Evolutionary conservation across 176 grass and related monocot species (phyloP).

Genomic region (Zoysia pacifica): DNA sequence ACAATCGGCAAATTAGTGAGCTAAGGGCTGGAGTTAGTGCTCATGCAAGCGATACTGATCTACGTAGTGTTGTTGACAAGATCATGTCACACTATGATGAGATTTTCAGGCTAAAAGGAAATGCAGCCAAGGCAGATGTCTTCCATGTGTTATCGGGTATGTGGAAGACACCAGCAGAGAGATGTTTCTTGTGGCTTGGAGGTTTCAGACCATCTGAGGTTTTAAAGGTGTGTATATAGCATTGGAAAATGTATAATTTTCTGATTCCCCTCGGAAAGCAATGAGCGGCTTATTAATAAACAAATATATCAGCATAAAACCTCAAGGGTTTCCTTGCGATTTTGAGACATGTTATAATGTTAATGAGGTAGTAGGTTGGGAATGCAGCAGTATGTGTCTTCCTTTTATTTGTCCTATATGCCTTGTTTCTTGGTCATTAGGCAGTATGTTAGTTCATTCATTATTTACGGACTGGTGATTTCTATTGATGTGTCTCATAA

Average conservation of each 20-base stretch:
- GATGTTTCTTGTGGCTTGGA: slow-evolving; percentile 96
- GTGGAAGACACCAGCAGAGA: slow-evolving; percentile 99
- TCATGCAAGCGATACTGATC: slow-evolving; percentile 86
- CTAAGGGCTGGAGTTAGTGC: slow-evolving; percentile 84
- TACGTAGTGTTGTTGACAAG: slow-evolving; percentile 67
- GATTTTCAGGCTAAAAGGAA: slow-evolving; percentile 83
- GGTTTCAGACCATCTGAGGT: slow-evolving; percentile 93
- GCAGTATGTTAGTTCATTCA: background rate
- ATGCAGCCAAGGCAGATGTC: slow-evolving; percentile 87
- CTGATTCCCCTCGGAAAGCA: slow-evolving; percentile 4
- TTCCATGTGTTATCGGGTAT: slow-evolving; percentile 98
- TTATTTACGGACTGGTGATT: slow-evolving; percentile 10
- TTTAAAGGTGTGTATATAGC: slow-evolving; percentile 66
- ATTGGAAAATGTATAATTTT: slow-evolving; percentile 22
- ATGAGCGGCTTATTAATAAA: slow-evolving; percentile 16
- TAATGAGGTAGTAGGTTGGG: background rate
- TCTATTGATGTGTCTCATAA: slow-evolving; percentile 27
- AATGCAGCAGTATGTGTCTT: slow-evolving; percentile 11
- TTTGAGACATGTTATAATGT: background rate
- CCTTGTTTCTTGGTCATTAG: slow-evolving; percentile 7
- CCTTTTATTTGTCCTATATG: slow-evolving; percentile 19
- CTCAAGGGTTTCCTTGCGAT: background rate
- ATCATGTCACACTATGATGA: slow-evolving; percentile 88
- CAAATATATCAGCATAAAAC: slow-evolving; percentile 6
- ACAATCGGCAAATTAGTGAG: slow-evolving; percentile 85